phyloP scores from a whole-genome alignment of 78 protist species.

The Mantamonas sphyraenae region DNA sequence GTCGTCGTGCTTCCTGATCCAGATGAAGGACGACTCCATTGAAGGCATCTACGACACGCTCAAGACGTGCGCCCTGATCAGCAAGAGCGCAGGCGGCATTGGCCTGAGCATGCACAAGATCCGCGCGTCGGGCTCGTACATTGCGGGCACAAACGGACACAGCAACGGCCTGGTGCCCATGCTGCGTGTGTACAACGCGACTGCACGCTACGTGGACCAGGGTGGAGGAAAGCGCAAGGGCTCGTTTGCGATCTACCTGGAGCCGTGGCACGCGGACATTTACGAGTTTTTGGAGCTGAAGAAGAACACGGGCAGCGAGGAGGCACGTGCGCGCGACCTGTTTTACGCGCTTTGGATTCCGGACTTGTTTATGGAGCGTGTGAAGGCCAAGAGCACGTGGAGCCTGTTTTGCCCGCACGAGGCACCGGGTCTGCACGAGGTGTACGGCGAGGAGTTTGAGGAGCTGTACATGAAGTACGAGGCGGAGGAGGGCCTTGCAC shows the following conservation, averaged over 20 bases:
- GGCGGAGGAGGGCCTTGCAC: slow-evolving; percentile 52
- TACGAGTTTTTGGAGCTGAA: slow-evolving; percentile 75
- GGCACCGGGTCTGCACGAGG: slow-evolving; percentile 81
- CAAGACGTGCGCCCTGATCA: slow-evolving; percentile 81
- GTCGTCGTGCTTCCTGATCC: slow-evolving; percentile 90
- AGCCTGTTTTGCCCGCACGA: slow-evolving; percentile 90
- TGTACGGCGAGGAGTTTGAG: slow-evolving; percentile 81
- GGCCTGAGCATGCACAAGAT: slow-evolving; percentile 85
- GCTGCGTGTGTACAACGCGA: slow-evolving; percentile 94
- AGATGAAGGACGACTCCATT: slow-evolving; percentile 86
- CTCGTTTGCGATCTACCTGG: slow-evolving; percentile 96
- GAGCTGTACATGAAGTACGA: slow-evolving; percentile 79
- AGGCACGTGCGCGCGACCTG: slow-evolving; percentile 86
- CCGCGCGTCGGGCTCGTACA: slow-evolving; percentile 81
- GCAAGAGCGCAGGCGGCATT: slow-evolving; percentile 95
- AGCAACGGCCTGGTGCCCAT: slow-evolving; percentile 95
- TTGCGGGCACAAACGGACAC: slow-evolving; percentile 85
- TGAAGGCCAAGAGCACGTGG: slow-evolving; percentile 84
- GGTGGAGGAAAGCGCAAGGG: slow-evolving; percentile 96
- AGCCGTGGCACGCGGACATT: slow-evolving; percentile 98
- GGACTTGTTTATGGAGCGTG: slow-evolving; percentile 96
- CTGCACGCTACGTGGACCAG: slow-evolving; percentile 95
- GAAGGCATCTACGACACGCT: slow-evolving; percentile 95
- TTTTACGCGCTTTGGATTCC: slow-evolving; percentile 97
- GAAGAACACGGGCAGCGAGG: slow-evolving; percentile 85